phyloP scores from a whole-genome alignment of 371 early-diverging fungal genomes.

The Nematocida homosporus region DNA sequence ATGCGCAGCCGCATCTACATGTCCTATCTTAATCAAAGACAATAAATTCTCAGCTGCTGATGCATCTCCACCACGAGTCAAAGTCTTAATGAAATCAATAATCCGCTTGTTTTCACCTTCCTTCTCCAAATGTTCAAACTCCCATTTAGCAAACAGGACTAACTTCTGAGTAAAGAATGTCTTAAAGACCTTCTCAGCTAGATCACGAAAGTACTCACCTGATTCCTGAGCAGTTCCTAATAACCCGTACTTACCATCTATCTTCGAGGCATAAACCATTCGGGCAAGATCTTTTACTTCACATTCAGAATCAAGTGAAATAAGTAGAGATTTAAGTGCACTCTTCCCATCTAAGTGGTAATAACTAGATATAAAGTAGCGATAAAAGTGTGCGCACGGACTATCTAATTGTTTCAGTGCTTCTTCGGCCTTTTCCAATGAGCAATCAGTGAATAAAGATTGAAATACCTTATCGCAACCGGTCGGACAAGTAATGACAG shows the following conservation, averaged over 20 bases:
- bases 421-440: constrained; percentile 6
- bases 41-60: constrained; percentile 54
- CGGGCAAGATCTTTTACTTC: constrained; percentile 10
- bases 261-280: constrained; percentile 31
- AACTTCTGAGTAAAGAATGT: constrained; percentile 22
- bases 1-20: constrained; percentile 50
- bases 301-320: constrained; percentile 24
- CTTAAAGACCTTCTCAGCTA: constrained; percentile 39
- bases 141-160: constrained; percentile 44
- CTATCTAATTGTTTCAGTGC: background rate
- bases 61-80: constrained; percentile 34
- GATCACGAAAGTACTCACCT: constrained; percentile 15
- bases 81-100: constrained; percentile 42
- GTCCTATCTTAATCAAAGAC: constrained; percentile 51
- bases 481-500: background rate
- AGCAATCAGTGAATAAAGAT: constrained; percentile 17
- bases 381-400: constrained; percentile 42
- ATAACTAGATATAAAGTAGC: constrained; percentile 34
- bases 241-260: constrained; percentile 26
- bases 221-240: constrained; percentile 16
- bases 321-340: constrained; percentile 14
- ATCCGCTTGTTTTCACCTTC: constrained; percentile 50
- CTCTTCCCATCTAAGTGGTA: constrained; percentile 18
- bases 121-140: constrained; percentile 34
- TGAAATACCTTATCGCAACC: constrained; percentile 28